Conservation (phyloP, 176 grass and related monocot genomes). For the Musa acuminata region DNA sequence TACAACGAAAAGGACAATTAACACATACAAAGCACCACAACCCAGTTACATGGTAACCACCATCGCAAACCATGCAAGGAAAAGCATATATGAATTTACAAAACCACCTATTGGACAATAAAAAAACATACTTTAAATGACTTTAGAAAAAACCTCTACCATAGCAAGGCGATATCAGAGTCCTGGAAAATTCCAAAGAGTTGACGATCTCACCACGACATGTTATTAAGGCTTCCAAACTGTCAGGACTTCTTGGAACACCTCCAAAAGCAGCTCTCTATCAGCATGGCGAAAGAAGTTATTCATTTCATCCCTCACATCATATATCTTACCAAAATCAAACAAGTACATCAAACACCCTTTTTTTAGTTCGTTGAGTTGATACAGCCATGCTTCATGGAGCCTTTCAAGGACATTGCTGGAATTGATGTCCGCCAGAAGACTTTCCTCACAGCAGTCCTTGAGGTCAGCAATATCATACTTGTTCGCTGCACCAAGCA, state of each 20-base stretch:
- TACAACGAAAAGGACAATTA: not conserved
- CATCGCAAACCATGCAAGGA: not conserved
- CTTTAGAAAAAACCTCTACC: not conserved
- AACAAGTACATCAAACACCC: slow-evolving; percentile 77
- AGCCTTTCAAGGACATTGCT: slow-evolving; percentile 75
- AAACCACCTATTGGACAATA: not conserved
- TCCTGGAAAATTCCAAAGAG: not conserved
- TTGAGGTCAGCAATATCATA: slow-evolving; percentile 52
- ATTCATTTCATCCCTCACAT: slow-evolving; percentile 60
- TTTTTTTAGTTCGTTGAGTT: slow-evolving; percentile 62
- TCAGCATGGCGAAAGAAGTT: slow-evolving; percentile 72
- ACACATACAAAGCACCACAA: not conserved
- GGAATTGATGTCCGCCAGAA: slow-evolving; percentile 60
- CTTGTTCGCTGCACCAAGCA: slow-evolving; percentile 64
- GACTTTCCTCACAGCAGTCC: slow-evolving; percentile 80
- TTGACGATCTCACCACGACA: not conserved
- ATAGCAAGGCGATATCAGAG: not conserved
- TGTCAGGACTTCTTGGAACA: slow-evolving; percentile 67
- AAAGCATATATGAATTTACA: not conserved
- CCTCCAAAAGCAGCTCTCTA: slow-evolving; percentile 62
- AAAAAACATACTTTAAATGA: not conserved
- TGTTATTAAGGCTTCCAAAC: slow-evolving; percentile 43
- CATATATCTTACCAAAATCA: slow-evolving; percentile 81
- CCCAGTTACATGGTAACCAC: not conserved
- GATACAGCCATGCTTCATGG: slow-evolving; percentile 55